Evolutionary conservation across 495 filamentous ascomycete species (phyloP).

Genomic region (Annulohypoxylon maeteangense): DNA sequence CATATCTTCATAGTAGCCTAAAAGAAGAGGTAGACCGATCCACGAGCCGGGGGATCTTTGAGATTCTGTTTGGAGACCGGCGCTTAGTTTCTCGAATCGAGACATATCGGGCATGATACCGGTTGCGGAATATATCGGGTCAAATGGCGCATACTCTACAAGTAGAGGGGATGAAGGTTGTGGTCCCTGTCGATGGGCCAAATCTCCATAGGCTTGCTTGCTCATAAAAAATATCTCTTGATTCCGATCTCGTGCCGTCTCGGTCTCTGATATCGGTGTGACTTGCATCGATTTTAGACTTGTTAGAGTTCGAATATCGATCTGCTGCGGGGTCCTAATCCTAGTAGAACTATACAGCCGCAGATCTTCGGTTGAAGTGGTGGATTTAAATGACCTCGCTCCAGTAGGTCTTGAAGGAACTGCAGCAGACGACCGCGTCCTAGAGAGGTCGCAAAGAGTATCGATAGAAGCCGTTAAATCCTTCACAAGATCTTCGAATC

Average conservation of each 20-base stretch:
- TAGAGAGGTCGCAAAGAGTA: slow-evolving; percentile 86
- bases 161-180: slow-evolving; percentile 65
- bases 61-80: slow-evolving; percentile 64
- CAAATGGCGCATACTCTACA: slow-evolving; percentile 73
- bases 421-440: slow-evolving; percentile 67
- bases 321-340: slow-evolving; percentile 64
- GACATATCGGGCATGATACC: slow-evolving; percentile 71
- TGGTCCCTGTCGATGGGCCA: slow-evolving; percentile 46
- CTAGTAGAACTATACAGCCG: slow-evolving; percentile 64
- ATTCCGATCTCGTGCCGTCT: slow-evolving; percentile 30
- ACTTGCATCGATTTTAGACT: slow-evolving; percentile 56
- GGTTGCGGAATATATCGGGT: slow-evolving; percentile 70
- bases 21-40: slow-evolving; percentile 65
- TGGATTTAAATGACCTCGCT: slow-evolving; percentile 40
- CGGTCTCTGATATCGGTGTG: slow-evolving; percentile 53
- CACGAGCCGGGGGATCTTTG: slow-evolving; percentile 70
- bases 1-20: slow-evolving; percentile 89
- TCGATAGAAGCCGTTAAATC: slow-evolving; percentile 89
- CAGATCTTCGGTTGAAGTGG: slow-evolving; percentile 54
- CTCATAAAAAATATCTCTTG: slow-evolving; percentile 67
- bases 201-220: slow-evolving; percentile 57
- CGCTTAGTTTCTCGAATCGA: slow-evolving; percentile 70
- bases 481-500: slow-evolving; percentile 74
- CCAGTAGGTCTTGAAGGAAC: slow-evolving; percentile 41
- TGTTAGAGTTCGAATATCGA: slow-evolving; percentile 58